phyloP scores from a whole-genome alignment of 2,329 filamentous ascomycete species.

The Trichoderma sp. region DNA sequence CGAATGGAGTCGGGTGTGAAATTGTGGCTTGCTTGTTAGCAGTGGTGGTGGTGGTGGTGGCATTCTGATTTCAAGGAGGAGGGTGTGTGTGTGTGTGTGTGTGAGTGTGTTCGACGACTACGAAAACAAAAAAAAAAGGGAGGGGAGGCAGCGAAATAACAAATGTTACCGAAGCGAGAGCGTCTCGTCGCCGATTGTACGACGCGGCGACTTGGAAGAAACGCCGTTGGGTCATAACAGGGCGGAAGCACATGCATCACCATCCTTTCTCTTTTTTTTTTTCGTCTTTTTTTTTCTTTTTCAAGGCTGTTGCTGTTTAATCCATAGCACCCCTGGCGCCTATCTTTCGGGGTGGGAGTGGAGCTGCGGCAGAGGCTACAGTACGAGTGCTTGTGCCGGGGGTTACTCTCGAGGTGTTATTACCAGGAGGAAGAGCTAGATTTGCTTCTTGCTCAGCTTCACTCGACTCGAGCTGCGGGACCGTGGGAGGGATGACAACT shows the following conservation, averaged over 20 bases:
- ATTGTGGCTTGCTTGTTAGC: background rate
- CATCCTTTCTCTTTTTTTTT: background rate
- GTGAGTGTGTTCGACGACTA: background rate
- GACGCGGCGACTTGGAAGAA: background rate
- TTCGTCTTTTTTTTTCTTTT: background rate
- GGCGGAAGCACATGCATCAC: slow-evolving; percentile 4
- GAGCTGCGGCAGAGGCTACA: slow-evolving; percentile 2
- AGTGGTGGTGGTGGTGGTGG: background rate
- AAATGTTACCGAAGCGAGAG: background rate
- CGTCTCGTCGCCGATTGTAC: background rate
- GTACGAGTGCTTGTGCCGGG: background rate
- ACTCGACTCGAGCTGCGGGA: background rate
- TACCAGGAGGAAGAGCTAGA: background rate
- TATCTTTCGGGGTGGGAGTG: background rate
- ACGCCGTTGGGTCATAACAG: slow-evolving; percentile 2
- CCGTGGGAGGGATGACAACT: background rate
- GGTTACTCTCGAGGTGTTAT: too few species aligned
- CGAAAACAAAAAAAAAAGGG: background rate
- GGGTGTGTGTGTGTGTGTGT: background rate
- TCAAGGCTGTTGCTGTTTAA: background rate
- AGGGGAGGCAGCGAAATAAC: background rate
- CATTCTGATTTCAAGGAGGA: background rate
- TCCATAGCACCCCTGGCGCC: background rate
- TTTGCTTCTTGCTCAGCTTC: background rate
- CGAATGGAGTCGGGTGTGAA: slow-evolving; percentile 1